Evolutionary conservation across 805 yeast species (phyloP).

Genomic region (Kuraishia capsulata): DNA sequence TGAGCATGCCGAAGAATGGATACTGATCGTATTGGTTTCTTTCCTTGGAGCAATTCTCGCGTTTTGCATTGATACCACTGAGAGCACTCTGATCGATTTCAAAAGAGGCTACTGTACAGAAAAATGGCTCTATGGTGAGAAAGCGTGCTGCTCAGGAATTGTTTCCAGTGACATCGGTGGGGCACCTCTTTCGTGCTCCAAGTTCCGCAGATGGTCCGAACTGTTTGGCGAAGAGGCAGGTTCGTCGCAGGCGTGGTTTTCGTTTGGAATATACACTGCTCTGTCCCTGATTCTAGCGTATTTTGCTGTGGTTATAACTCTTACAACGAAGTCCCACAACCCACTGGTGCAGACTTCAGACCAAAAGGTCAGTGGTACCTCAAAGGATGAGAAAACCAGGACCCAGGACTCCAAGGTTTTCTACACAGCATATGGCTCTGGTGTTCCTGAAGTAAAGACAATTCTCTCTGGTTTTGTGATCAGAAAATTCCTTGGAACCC

Average conservation of each 20-base stretch:
- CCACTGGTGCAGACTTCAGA: conserved; percentile 10
- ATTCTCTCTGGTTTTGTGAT: conserved; percentile 51
- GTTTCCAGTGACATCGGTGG: neutral
- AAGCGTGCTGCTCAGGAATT: conserved; percentile 26
- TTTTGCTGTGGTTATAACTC: conserved; percentile 33
- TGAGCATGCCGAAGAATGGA: conserved; percentile 38
- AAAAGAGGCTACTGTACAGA: conserved; percentile 41
- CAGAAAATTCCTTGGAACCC: conserved; percentile 40
- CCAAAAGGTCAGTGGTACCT: neutral
- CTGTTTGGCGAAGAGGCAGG: conserved; percentile 8
- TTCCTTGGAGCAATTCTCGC: conserved; percentile 40
- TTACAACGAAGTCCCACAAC: conserved; percentile 32
- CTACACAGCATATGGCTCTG: conserved; percentile 50
- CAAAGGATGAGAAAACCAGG: neutral
- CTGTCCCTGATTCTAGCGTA: conserved; percentile 33
- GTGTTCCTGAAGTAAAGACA: conserved; percentile 55
- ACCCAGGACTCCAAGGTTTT: conserved; percentile 10
- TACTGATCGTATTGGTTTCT: conserved; percentile 35
- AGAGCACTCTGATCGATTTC: conserved; percentile 37
- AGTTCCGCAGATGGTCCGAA: conserved; percentile 38
- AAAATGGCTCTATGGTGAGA: conserved; percentile 33
- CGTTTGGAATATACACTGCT: conserved; percentile 25
- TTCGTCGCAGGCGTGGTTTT: conserved; percentile 9
- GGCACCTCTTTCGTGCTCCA: conserved; percentile 17
- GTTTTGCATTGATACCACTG: conserved; percentile 36